A percentile compares a stretch with the other conserved stretches of the same genome.
Conservation (phyloP, 768 basidiomycete genomes). For the Pisolithus marmoratus region DNA sequence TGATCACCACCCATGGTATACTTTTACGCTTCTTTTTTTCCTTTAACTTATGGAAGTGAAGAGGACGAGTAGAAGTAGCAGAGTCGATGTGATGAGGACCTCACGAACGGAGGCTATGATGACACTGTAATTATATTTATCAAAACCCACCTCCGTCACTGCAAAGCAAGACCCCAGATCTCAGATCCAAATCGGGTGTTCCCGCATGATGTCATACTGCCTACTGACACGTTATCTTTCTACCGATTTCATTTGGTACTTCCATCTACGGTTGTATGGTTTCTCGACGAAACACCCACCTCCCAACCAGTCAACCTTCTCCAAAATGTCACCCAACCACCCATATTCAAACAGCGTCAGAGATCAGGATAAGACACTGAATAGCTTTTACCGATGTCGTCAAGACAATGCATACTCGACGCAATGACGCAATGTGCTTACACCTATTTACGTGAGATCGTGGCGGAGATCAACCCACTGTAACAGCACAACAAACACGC, state of each 20-base stretch:
- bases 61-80: conserved; percentile 12
- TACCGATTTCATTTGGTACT: neutral
- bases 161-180: conserved; percentile 23
- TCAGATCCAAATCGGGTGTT: conserved; percentile 24
- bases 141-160: conserved; percentile 10
- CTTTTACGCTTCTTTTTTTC: neutral
- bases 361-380: too few species aligned
- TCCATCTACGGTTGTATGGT: neutral
- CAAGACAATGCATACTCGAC: conserved; percentile 25
- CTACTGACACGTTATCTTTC: conserved; percentile 6
- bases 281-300: too few species aligned
- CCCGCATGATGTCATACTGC: conserved; percentile 27
- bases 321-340: too few species aligned
- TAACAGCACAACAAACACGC: conserved; percentile 8
- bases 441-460: conserved; percentile 42
- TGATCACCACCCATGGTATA: conserved; percentile 69
- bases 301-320: neutral
- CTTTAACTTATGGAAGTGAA: conserved; percentile 1
- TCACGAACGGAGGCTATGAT: conserved; percentile 22
- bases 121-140: conserved; percentile 35
- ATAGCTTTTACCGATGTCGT: conserved; percentile 14
- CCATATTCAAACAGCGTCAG: too few species aligned
- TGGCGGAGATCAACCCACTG: conserved; percentile 60
- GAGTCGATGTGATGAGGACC: conserved; percentile 19
- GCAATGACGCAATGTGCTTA: conserved; percentile 25